Conservation (phyloP, 2,329 filamentous ascomycete genomes). For the Xylaria multiplex region DNA sequence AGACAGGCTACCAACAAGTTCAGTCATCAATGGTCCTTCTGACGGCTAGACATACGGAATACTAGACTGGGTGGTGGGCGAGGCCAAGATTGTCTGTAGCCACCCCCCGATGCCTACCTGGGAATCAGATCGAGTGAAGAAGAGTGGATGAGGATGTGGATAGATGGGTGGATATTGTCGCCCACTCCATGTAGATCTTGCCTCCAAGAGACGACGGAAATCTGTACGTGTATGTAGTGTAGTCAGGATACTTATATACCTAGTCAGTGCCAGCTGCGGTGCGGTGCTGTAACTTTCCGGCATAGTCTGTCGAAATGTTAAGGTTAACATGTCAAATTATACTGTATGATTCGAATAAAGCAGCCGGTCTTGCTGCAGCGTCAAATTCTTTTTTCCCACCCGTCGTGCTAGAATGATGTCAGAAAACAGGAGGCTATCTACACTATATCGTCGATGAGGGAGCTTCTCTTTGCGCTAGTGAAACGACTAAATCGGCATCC, state of each 20-base stretch:
- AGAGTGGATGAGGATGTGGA: slow-evolving; percentile 35
- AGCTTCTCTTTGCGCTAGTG: slow-evolving; percentile 7
- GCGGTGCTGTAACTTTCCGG: slow-evolving; percentile 7
- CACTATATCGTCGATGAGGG: not conserved
- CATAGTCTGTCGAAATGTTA: slow-evolving; percentile 6
- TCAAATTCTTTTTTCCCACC: not conserved
- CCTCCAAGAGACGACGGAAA: slow-evolving; percentile 21
- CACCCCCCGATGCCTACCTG: slow-evolving; percentile 18
- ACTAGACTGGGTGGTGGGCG: slow-evolving; percentile 1
- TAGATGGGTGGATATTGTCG: slow-evolving; percentile 33
- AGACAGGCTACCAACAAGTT: slow-evolving; percentile 1
- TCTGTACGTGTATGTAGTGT: slow-evolving; percentile 3
- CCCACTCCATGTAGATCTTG: slow-evolving; percentile 34
- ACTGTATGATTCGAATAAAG: not conserved
- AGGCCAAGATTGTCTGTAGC: slow-evolving; percentile 25
- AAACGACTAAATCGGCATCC: not conserved
- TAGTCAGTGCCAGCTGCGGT: not conserved
- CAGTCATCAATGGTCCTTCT: not conserved
- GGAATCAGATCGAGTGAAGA: slow-evolving; percentile 12
- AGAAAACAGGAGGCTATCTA: slow-evolving; percentile 8
- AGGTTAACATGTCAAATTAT: slow-evolving; percentile 3
- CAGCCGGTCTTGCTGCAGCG: slow-evolving; percentile 1
- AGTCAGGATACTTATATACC: not conserved
- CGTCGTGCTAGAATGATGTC: slow-evolving; percentile 26
- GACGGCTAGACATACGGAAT: slow-evolving; percentile 19